Conservation (phyloP, 352 stramenopile species). For the Phytophthora foliorum region DNA sequence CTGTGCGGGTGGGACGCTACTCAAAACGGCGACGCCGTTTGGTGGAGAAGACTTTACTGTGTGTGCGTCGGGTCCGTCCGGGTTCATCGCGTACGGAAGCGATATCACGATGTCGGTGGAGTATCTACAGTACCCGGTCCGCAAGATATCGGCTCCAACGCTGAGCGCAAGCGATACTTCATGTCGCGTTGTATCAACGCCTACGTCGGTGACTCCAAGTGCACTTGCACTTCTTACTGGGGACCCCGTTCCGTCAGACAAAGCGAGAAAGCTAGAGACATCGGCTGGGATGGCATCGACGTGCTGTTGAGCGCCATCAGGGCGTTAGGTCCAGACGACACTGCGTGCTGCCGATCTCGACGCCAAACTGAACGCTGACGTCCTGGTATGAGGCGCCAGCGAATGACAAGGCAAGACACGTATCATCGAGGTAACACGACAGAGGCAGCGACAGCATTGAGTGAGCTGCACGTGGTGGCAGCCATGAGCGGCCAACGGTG, state of each 20-base stretch:
- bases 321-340: too few relatives aligned
- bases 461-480: too few relatives aligned
- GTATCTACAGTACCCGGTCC: slow-evolving; percentile 6
- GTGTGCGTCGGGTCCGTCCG: slow-evolving; percentile 18
- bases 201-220: neutral
- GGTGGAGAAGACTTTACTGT: too few relatives aligned
- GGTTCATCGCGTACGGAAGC: slow-evolving; percentile 24
- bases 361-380: too few relatives aligned
- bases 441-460: too few relatives aligned
- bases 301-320: too few relatives aligned
- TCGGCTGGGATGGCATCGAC: neutral
- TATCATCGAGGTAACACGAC: too few relatives aligned
- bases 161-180: neutral
- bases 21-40: slow-evolving; percentile 20
- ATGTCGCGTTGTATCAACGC: neutral
- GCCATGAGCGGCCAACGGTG: too few relatives aligned
- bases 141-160: neutral
- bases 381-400: too few relatives aligned
- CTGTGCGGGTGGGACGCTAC: slow-evolving; percentile 21
- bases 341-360: too few relatives aligned
- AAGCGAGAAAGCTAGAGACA: slow-evolving; percentile 6
- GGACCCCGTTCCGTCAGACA: neutral
- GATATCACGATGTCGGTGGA: slow-evolving; percentile 33
- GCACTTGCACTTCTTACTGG: slow-evolving; percentile 1
- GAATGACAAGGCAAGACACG: too few relatives aligned